Percentiles rank a stretch among this genome's conserved stretches.
phyloP scores from a whole-genome alignment of 805 yeast genomes.

The Candida maris region DNA sequence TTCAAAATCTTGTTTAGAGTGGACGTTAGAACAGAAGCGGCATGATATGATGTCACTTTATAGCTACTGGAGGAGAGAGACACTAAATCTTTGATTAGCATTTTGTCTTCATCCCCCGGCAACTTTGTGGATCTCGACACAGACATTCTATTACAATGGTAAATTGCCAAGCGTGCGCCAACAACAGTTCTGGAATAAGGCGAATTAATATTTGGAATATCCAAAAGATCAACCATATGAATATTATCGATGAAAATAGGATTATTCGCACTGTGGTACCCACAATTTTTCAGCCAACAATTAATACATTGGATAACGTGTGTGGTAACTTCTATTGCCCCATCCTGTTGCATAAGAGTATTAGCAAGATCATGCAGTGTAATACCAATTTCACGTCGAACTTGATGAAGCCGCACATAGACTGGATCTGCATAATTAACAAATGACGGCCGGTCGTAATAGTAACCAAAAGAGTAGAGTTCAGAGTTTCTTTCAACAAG shows the following conservation, averaged over 20 bases:
- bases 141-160: constrained; percentile 70
- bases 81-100: constrained; percentile 63
- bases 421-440: constrained; percentile 34
- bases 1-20: constrained; percentile 65
- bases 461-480: constrained; percentile 29
- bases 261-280: constrained; percentile 25
- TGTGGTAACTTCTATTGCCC: constrained; percentile 61
- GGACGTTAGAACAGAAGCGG: constrained; percentile 63
- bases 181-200: constrained; percentile 75
- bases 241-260: constrained; percentile 28
- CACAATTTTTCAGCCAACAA: constrained; percentile 50
- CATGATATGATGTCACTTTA: constrained; percentile 62
- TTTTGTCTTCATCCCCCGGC: constrained; percentile 61
- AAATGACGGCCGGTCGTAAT: constrained; percentile 21
- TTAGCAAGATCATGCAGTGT: constrained; percentile 56
- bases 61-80: constrained; percentile 65
- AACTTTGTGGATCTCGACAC: constrained; percentile 70
- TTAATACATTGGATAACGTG: constrained; percentile 60
- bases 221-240: constrained; percentile 48
- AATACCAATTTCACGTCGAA: constrained; percentile 49
- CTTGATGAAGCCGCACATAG: constrained; percentile 54
- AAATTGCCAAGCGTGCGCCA: constrained; percentile 70
- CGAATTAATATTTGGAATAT: constrained; percentile 58
- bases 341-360: constrained; percentile 49
- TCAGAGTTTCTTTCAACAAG: constrained; percentile 25